Base-by-base conservation (phyloP, 1,284 basidiomycete species). In the Sphagnurus paluster region DNA sequence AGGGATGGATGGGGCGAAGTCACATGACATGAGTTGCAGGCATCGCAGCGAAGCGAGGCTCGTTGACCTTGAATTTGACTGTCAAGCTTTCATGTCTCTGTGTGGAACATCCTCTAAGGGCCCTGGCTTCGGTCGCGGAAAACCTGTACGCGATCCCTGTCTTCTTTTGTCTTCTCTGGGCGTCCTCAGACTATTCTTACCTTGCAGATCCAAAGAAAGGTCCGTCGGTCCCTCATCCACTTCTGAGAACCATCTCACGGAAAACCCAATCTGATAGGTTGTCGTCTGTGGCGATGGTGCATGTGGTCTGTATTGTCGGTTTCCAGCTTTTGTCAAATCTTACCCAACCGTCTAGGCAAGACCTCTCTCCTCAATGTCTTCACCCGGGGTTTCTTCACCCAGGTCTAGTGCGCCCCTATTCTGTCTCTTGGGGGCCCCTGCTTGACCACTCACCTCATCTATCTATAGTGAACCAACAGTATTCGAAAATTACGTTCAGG, bases 401-500 rank as follows among this genome's bases (percentile, higher is more conserved):
- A 90, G 78, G 80, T 91, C 59, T 91, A 91, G 88, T 91, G 66
- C 60, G 86, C 73, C 24, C n/a, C 36, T 39, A 38, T 20, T 34
- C n/a, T n/a, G n/a, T n/a, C n/a, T n/a, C n/a, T n/a, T n/a, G n/a
- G n/a, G n/a, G n/a, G n/a, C n/a, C n/a, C n/a, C n/a, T n/a, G n/a
- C n/a, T n/a, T n/a, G n/a, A n/a, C n/a, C n/a, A n/a, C n/a, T n/a
- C n/a, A n/a, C n/a, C n/a, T n/a, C 11, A 16, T 11, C 10, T 25
- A 6, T 20, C 34, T 33, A 11, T 59, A 93, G 90, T 57, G 92
- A 95, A 68, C 93, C 90, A 3, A 93, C 91, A 7, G 90, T 93
- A 7, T 94, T 95, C 55, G 93, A 96, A 66, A 95, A 95, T 70
- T 93, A 94, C 60, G 90, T 95, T 5, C 90, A 94, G 62, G 87